Percentiles rank a stretch among this genome's conserved stretches.
These are phyloP conservation scores for Metarhizium album DNA, from an alignment of 2,329 filamentous ascomycete species.

Conservation along the genomic window DNA sequence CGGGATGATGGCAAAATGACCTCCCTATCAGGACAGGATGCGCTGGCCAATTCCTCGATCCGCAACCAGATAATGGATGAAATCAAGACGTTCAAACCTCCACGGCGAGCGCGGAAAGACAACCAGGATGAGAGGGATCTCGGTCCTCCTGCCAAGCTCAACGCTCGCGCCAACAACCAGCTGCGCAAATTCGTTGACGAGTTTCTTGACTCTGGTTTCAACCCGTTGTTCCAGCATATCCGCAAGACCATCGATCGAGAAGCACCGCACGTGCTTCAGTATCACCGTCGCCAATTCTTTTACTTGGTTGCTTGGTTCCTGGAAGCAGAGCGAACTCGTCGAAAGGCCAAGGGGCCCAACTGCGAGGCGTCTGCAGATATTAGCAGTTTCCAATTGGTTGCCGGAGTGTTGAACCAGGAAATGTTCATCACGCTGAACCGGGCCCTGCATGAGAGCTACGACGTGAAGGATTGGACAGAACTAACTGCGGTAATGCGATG, in stretches of 20 bases:
- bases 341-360: conserved; percentile 44
- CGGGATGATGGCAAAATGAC: conserved; percentile 74
- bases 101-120: conserved; percentile 51
- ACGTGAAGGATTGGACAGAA: conserved; percentile 79
- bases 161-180: conserved; percentile 61
- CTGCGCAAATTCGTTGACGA: conserved; percentile 79
- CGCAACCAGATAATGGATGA: conserved; percentile 83
- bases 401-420: conserved; percentile 84
- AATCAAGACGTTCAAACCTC: conserved; percentile 81
- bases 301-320: conserved; percentile 91
- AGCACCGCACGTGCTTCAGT: conserved; percentile 65
- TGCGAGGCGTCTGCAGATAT: conserved; percentile 38
- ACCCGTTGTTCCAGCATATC: conserved; percentile 75
- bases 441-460: conserved; percentile 66
- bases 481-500: conserved; percentile 83
- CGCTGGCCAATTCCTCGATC: conserved; percentile 59
- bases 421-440: conserved; percentile 85
- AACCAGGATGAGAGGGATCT: conserved; percentile 63
- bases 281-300: conserved; percentile 79
- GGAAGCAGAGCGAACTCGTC: conserved; percentile 67
- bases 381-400: conserved; percentile 77
- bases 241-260: conserved; percentile 87
- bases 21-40: conserved; percentile 80
- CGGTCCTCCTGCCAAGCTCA: conserved; percentile 60
- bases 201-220: conserved; percentile 91